Evolutionary conservation across 192 early-diverging fungal species (phyloP), one percentile per base, ranked within the genome.

Genomic region (Coemansia sp.): DNA sequence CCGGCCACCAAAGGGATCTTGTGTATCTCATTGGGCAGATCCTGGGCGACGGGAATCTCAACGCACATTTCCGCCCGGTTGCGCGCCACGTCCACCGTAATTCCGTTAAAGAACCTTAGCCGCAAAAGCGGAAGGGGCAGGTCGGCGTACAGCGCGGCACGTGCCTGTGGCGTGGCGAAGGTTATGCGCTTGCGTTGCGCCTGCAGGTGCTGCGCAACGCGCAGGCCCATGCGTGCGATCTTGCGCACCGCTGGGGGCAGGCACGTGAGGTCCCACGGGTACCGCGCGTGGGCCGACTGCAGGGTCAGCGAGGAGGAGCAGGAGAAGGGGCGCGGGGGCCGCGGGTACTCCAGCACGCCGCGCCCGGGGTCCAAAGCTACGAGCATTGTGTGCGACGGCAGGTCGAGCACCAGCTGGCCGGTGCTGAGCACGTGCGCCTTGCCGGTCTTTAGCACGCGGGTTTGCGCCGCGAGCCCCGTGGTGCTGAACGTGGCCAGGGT

Each of bases 101-200:
- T 79, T 14, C 86, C 81, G 67, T 84, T 86, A 72, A 87, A 85
- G 44, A 89, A 89, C 3, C 57, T 18, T 46, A 90, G 78, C 52
- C 82, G 69, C 63, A 89, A 89, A 22, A 83, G 80, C 10, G 83
- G 73, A 17, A 62, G 53, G 8, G 88, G 87, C 17, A 47, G 55
- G 49, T 91, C 88, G 44, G 89, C 89, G 80, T 87, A 89, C 49
- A 89, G 50, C 18, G 68, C 48, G 50, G 83, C 88, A 33, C 82
- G 80, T 0, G 87, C 90, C 69, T 91, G 90, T 15, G 90, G 84
- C 10, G 88, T 88, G 51, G 70, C 80, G 21, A 92, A 82, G 5
- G 73, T 55, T 27, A 92, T 82, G 45, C 86, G 82, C n/a, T 83
- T 81, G 13, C 86, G 86, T 65, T 86, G 86, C 2, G 76, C 67